phyloP scores from a whole-genome alignment of 192 early-diverging fungal genomes.

The Coemansia sp. region DNA sequence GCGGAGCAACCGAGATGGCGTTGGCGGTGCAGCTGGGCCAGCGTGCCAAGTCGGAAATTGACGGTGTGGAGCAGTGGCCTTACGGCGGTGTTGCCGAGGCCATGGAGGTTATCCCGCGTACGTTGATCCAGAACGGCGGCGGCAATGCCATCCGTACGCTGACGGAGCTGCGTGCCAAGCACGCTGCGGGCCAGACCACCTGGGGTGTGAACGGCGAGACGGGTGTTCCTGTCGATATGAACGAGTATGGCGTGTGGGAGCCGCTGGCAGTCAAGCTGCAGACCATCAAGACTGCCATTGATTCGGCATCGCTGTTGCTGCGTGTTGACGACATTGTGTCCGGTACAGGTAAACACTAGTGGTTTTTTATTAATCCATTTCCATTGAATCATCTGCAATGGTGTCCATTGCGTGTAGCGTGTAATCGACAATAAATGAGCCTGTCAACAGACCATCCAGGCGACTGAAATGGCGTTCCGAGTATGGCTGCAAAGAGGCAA shows the following conservation, averaged over 20 bases:
- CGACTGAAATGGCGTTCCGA: slow-evolving; percentile 88
- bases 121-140: slow-evolving; percentile 98
- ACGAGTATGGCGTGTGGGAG: slow-evolving; percentile 98
- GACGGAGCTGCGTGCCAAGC: slow-evolving; percentile 93
- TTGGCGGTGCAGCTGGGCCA: slow-evolving; percentile 84
- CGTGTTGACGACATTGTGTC: slow-evolving; percentile 98
- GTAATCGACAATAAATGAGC: slow-evolving; percentile 86
- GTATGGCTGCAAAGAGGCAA: slow-evolving; percentile 84
- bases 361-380: slow-evolving; percentile 1
- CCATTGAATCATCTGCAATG: neutral
- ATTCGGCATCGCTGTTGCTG: slow-evolving; percentile 81
- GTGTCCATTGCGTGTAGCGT: slow-evolving; percentile 85
- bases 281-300: slow-evolving; percentile 99
- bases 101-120: slow-evolving; percentile 97
- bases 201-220: slow-evolving; percentile 95
- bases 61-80: slow-evolving; percentile 94
- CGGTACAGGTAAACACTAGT: slow-evolving; percentile 36
- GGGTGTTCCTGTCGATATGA: slow-evolving; percentile 95
- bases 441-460: slow-evolving; percentile 71
- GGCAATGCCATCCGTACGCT: slow-evolving; percentile 96
- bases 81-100: slow-evolving; percentile 94
- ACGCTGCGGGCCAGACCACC: slow-evolving; percentile 79
- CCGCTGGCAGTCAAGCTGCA: slow-evolving; percentile 99
- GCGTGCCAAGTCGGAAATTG: slow-evolving; percentile 78
- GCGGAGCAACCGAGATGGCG: slow-evolving; percentile 98